Evolutionary conservation across 768 basidiomycete genomes (phyloP), one percentile per base, ranked within the genome.

Genomic region (Collybia sordida): DNA sequence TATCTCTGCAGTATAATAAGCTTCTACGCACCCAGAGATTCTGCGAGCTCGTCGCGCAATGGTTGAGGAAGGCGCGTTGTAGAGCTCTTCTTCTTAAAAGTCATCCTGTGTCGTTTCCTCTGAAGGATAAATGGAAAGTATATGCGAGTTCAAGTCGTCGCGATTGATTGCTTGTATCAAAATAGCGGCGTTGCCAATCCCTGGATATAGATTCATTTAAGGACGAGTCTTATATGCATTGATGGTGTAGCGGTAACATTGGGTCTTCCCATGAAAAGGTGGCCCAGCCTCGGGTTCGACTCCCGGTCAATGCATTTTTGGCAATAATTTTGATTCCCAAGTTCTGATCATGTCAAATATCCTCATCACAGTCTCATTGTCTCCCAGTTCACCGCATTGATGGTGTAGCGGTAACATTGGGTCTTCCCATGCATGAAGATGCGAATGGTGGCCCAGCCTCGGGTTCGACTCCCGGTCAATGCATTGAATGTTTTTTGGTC

Each of bases 361-460:
- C 15, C 4, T 14, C 15, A 4, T n/a, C 19, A 38, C 37, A 38
- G 37, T 38, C 4, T 27, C 25, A 4, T 27, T 9, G 9, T 27
- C 25, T 27, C 4, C 25, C 25, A 9, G 25, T 27, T 27, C 25
- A 9, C 25, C 25, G 71, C 71, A 71, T 72, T 72, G 72, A 70
- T 86, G 82, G 85, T 85, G 85, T 86, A 87, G 71, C 79, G 85
- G 85, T 86, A 86, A 87, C 86, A 86, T 88, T 85, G 83, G 82
- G 83, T 85, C 84, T 87, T 88, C 86, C 85, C 86, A 87, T 71
- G 31, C 31, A 31, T 27, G 5, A n/a, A 27, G 25, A 27, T 27
- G 4, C 25, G 1, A 6, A 47, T 36, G 27, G 31, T 59, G 74
- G 74, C 74, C 72, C 72, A 74, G 74, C 73, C 69, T 71, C 74